Evolutionary conservation across 495 filamentous ascomycete genomes (phyloP).

Genomic region (Podospora didyma): DNA sequence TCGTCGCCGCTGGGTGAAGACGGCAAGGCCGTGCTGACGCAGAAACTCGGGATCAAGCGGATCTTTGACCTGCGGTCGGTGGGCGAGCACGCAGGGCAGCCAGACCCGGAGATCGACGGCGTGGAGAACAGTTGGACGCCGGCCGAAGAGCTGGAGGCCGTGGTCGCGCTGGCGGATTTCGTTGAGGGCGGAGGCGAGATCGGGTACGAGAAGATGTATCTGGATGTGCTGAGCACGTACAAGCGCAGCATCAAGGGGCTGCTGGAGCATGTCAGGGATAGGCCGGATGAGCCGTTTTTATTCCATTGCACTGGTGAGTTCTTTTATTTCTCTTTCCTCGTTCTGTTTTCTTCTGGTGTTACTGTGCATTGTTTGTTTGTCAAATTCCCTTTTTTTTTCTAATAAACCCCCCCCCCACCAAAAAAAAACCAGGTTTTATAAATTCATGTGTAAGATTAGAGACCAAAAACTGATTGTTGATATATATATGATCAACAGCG

Average conservation of each 20-base stretch:
- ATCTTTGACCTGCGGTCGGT: conserved; percentile 44
- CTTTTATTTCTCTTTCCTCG: conserved; percentile 20
- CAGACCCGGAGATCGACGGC: conserved; percentile 36
- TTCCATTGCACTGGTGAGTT: conserved; percentile 51
- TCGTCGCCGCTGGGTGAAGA: conserved; percentile 26
- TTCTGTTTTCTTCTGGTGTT: conserved; percentile 7
- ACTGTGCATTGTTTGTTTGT: too few relatives aligned
- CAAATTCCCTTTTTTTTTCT: too few relatives aligned
- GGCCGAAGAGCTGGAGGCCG: conserved; percentile 27
- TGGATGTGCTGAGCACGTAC: conserved; percentile 38
- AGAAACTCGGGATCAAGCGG: conserved; percentile 33
- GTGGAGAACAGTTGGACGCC: conserved; percentile 37
- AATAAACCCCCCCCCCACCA: too few relatives aligned
- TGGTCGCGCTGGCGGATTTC: conserved; percentile 30
- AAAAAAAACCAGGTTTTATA: too few relatives aligned
- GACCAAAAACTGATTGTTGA: too few relatives aligned
- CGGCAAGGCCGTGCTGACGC: conserved; percentile 33
- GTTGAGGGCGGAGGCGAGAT: conserved; percentile 36
- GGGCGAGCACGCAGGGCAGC: conserved; percentile 29
- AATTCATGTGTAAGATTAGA: too few relatives aligned
- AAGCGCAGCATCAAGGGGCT: conserved; percentile 29
- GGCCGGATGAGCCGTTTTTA: conserved; percentile 29
- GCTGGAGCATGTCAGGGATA: conserved; percentile 34
- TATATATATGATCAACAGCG: conserved; percentile 29
- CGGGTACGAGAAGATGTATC: conserved; percentile 39